phyloP scores from a whole-genome alignment of 305 asterid genomes.

The Fraxinus sp. region DNA sequence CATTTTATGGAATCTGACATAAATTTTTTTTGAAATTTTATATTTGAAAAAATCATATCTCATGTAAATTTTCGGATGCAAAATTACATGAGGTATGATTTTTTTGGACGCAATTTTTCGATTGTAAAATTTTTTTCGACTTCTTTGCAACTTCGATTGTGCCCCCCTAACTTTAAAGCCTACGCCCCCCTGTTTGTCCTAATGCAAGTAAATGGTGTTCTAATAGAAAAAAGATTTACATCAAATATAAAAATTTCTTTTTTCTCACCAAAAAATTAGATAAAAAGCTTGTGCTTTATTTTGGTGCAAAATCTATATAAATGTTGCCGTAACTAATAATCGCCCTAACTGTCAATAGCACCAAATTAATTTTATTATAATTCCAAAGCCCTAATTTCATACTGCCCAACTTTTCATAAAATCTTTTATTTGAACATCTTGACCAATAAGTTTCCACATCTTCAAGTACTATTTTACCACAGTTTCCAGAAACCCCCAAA shows the following conservation, averaged over 20 bases:
- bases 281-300: background rate
- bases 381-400: background rate
- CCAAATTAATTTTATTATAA: background rate
- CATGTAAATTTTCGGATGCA: no score
- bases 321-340: background rate
- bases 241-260: background rate
- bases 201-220: background rate
- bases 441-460: background rate
- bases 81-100: no score
- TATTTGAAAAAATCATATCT: no score
- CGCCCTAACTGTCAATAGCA: background rate
- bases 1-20: no score
- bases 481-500: background rate
- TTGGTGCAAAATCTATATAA: background rate
- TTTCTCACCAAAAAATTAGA: background rate
- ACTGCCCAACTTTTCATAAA: background rate
- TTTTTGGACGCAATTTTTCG: background rate
- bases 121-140: no score
- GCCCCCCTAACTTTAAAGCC: no score
- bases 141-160: no score
- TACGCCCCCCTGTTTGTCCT: no score
- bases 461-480: background rate
- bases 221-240: background rate
- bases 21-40: no score
- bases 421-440: background rate